Percentiles rank a stretch among this genome's conserved stretches.
Conservation (phyloP, 805 yeast genomes). For the Wickerhamomyces sydowiorum region DNA sequence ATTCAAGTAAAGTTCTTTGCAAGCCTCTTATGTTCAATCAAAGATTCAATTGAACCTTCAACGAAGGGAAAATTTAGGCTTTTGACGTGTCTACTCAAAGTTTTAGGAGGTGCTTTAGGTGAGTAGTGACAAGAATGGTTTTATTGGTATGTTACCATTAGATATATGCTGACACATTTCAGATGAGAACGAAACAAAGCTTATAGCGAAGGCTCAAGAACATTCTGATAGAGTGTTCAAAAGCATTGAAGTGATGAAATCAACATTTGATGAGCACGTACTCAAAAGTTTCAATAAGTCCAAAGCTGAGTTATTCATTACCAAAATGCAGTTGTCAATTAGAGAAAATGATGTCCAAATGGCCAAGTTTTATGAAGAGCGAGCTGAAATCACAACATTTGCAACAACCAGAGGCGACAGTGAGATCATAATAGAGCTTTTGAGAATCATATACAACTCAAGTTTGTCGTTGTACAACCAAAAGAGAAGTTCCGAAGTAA, state of each 20-base stretch:
- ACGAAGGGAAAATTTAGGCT: slow-evolving; percentile 22
- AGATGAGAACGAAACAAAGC: slow-evolving; percentile 18
- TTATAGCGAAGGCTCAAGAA: slow-evolving; percentile 23
- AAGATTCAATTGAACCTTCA: slow-evolving; percentile 22
- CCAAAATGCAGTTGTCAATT: slow-evolving; percentile 27
- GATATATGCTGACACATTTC: slow-evolving; percentile 17
- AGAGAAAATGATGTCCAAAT: slow-evolving; percentile 26
- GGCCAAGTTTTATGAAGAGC: slow-evolving; percentile 29
- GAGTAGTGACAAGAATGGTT: not conserved
- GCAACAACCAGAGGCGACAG: slow-evolving; percentile 7
- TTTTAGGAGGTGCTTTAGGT: slow-evolving; percentile 4
- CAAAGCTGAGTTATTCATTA: slow-evolving; percentile 24
- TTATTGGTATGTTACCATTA: not conserved
- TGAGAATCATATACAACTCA: slow-evolving; percentile 29
- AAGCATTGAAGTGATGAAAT: slow-evolving; percentile 15
- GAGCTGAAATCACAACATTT: slow-evolving; percentile 19
- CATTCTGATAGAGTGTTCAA: slow-evolving; percentile 22
- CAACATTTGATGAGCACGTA: slow-evolving; percentile 5
- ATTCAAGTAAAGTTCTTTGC: slow-evolving; percentile 24
- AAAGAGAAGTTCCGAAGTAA: slow-evolving; percentile 5
- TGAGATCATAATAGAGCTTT: slow-evolving; percentile 21
- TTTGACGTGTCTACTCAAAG: slow-evolving; percentile 25
- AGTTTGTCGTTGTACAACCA: slow-evolving; percentile 16
- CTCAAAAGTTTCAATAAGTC: slow-evolving; percentile 12
- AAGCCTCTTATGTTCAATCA: slow-evolving; percentile 25